Evolutionary conservation across 176 grass and related monocot species (phyloP), one percentile per base, ranked within the genome.

Genomic region (Elymus sibiricus): DNA sequence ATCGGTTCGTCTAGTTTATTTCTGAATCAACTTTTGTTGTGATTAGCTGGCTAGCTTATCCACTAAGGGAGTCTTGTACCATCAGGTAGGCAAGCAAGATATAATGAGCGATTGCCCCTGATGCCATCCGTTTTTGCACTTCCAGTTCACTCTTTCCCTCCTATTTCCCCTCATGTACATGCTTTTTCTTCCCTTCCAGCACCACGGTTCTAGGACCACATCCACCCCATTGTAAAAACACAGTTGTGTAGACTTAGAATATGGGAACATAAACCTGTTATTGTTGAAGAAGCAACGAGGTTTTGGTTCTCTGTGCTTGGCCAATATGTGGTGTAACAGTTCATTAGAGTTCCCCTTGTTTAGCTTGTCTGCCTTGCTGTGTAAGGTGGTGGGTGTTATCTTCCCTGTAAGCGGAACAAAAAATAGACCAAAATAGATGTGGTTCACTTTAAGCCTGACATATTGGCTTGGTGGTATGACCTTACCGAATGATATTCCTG

Each of bases 361-460:
- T 87, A 17, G 62, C 11, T 40, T 77, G 28, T 22, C 55, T 76
- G 26, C 27, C 43, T 51, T 76, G 11, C 49, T 13, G 16, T 32
- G 74, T 0, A 27, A 22, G 73, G 46, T 32, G 27, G 27, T 53
- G n/a, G 39, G 9, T 34, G 44, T 28, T 32, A 44, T 76, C 73
- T 76, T 14, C n/a, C n/a, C 44, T 76, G 73, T 76, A 76, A 32
- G 21, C 9, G 15, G 15, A 76, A 76, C 7, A 75, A 53, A 53
- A 76, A 21, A 76, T 44, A 76, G 31, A 61, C 8, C n/a, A 53
- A 53, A 35, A 81, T 28, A 28, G 22, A 64, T 19, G 5, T 28
- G 9, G 25, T 29, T 80, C 14, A 80, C 60, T 80, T 80, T 15
- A 65, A 80, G 38, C 78, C 60, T 80, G 78, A 64, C 9, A 80